Evolutionary conservation across 1,284 basidiomycete genomes (phyloP).

Genomic region (Trametes polyzona): DNA sequence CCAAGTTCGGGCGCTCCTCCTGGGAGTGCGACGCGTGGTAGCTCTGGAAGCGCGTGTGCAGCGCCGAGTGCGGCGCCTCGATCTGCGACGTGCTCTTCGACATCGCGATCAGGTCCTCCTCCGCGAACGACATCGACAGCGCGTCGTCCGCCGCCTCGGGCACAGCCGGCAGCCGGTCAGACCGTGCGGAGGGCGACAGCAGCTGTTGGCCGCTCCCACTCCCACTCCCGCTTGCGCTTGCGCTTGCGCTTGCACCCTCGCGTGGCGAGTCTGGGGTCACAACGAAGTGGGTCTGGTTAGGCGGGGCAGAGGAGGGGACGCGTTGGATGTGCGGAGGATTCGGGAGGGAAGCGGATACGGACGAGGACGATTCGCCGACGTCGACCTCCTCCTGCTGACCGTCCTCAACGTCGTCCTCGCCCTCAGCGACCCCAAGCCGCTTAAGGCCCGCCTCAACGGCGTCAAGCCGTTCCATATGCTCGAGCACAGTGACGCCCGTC

Average conservation of each 20-base stretch:
- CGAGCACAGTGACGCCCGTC: slow-evolving; percentile 79
- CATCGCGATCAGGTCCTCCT: slow-evolving; percentile 73
- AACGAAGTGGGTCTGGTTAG: slow-evolving; percentile 19
- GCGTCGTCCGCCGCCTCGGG: slow-evolving; percentile 46
- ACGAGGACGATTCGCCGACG: slow-evolving; percentile 31
- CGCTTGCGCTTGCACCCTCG: no score
- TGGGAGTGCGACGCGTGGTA: slow-evolving; percentile 33
- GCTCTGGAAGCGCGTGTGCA: slow-evolving; percentile 52
- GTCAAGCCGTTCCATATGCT: slow-evolving; percentile 81
- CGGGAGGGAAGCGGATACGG: slow-evolving; percentile 8
- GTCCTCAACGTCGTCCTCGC: slow-evolving; percentile 52
- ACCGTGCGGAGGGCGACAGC: slow-evolving; percentile 30
- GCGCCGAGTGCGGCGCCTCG: slow-evolving; percentile 46
- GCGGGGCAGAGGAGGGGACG: slow-evolving; percentile 16
- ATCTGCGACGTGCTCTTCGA: slow-evolving; percentile 76
- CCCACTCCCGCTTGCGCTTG: no score
- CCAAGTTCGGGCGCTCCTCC: slow-evolving; percentile 49
- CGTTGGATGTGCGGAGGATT: neutral
- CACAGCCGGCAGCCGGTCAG: slow-evolving; percentile 49
- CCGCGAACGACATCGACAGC: slow-evolving; percentile 52
- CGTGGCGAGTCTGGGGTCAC: no score
- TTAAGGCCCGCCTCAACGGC: slow-evolving; percentile 79
- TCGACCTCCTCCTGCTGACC: slow-evolving; percentile 55
- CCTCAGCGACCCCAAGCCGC: slow-evolving; percentile 63
- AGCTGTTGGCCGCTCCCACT: no score